Base-by-base conservation (phyloP, 805 yeast genomes). In the Candida parachauliodes region DNA sequence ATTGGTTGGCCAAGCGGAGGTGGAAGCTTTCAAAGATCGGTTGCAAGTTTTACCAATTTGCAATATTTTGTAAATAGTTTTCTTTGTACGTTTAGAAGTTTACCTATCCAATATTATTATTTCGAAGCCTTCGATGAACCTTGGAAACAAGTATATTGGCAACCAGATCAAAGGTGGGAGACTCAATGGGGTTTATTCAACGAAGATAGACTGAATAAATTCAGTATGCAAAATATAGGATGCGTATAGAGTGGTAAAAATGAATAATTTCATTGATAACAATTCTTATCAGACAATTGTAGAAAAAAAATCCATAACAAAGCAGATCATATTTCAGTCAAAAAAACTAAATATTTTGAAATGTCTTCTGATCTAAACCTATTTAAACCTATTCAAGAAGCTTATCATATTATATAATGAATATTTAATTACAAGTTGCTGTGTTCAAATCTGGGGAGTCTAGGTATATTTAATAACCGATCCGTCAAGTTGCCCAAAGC, bases 51-150 rank as follows among this genome's bases (percentile, higher is more conserved):
- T 2, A 37, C 47, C 5, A 67, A 72, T 32, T 54, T 70, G 48
- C 78, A 77, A 39, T 43, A 41, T 5, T 79, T 82, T 41, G 43
- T 81, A 39, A 55, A 69, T 34, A 58, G 59, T 4, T 81, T 80
- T 77, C 51, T 76, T 1, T 79, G 86, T 49, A 56, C 59, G 3
- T 60, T 68, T 3, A 59, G 62, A 11, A 47, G 59, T 1, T 36
- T 51, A 12, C 52, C 57, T 7, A 57, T 66, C 15, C 72, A 69
- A 1, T 80, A 81, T 77, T 80, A 65, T 43, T 80, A 69, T 58
- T 79, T 77, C 49, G 86, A 81, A 49, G 87, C 84, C 0, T 81
- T 78, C 57, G 86, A 82, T 58, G 85, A 79, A 49, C 84, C 85
- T 0, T 80, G 86, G 86, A 81, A 80, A 46, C 52, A 58, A 32